Percentiles rank a stretch among this genome's conserved stretches.
Conservation (phyloP, 2,329 filamentous ascomycete species). For the Sclerotinia sclerotiorum region DNA sequence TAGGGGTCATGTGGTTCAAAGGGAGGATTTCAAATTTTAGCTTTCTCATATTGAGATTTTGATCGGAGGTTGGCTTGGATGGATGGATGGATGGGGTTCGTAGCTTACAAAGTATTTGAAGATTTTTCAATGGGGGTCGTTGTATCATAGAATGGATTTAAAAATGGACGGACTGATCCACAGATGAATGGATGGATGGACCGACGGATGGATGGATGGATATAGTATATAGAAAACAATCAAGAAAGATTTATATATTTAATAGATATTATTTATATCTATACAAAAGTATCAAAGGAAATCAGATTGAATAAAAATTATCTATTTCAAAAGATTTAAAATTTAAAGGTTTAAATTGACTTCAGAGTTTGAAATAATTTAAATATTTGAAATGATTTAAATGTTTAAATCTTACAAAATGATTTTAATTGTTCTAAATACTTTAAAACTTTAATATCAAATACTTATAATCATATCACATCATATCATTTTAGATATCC, state of each 20-base stretch:
- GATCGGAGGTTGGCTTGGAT: background rate
- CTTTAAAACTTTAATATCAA: background rate
- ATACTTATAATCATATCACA: background rate
- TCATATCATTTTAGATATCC: background rate
- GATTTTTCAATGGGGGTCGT: background rate
- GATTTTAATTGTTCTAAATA: background rate
- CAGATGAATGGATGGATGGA: no score
- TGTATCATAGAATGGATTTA: background rate
- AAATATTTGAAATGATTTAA: background rate
- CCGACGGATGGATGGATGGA: background rate
- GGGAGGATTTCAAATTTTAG: background rate
- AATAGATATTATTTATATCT: background rate
- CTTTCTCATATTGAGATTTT: background rate
- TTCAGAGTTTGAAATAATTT: no score
- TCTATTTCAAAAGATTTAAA: no score
- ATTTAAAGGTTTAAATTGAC: no score
- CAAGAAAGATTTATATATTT: background rate
- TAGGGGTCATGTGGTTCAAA: background rate
- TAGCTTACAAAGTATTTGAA: background rate
- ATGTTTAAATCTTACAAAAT: background rate
- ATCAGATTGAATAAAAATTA: no score
- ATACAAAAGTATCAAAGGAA: no score
- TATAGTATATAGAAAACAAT: background rate
- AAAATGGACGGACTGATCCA: no score
- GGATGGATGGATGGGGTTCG: background rate